Base-by-base conservation (phyloP, 2,329 filamentous ascomycete genomes). In the Pleomassaria siparia region DNA sequence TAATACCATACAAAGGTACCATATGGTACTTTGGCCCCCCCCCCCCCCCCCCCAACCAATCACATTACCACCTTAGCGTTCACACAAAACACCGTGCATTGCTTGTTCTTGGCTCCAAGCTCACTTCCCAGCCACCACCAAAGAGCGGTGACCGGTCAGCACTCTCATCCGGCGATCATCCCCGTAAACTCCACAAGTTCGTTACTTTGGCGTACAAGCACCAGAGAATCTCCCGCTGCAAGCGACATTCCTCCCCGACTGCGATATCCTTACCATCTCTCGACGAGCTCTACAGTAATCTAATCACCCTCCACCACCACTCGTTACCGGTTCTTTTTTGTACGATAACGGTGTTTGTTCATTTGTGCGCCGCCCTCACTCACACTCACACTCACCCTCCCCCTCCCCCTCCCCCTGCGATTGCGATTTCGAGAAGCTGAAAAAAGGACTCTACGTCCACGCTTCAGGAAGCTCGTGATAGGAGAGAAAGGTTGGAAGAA, bases 131-230 rank as follows among this genome's bases (percentile, higher is more conserved):
- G 20, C 52, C 47, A 51, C 51, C 46, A 46, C 46, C 46, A 53
- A 58, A 50, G 41, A 52, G 53, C 53, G 55, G 55, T 58, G n/a
- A n/a, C 55, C 45, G 50, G 15, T 25, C 44, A 36, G 18, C 46
- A 42, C 40, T 21, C 15, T 32, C 4, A 18, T 24, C 37, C n/a
- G 36, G 40, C 43, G 40, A 51, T 49, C 45, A 21, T 35, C 43
- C 35, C 42, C 33, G 16, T 28, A 12, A 44, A 28, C 47, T 50
- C 52, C 53, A 55, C 52, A 42, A 18, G 49, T 51, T 58, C 44
- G 30, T n/a, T n/a, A n/a, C n/a, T n/a, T n/a, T n/a, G n/a, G n/a
- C 36, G 39, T 7, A 46, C 33, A 12, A 29, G 6, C 6, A 11
- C 33, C 26, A 25, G 26, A 22, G 36, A 32, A 24, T 30, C 35